phyloP scores from a whole-genome alignment of 177 flowering plant species.

The Vitis hybrid region DNA sequence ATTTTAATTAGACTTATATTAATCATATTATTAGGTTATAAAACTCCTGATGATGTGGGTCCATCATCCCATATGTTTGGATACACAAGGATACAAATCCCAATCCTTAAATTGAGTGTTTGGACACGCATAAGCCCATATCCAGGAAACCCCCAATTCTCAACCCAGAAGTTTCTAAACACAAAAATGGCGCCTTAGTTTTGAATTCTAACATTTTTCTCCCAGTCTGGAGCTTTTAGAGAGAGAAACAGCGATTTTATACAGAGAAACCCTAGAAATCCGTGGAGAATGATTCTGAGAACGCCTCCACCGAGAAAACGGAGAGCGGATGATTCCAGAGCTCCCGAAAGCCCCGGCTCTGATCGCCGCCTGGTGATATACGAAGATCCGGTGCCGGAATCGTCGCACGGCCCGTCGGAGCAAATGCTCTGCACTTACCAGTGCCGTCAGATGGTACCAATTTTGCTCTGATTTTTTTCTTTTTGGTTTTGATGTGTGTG shows the following conservation, averaged over 20 bases:
- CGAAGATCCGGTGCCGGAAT: slow-evolving; percentile 47
- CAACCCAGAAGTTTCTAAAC: too few relatives aligned
- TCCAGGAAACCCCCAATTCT: too few relatives aligned
- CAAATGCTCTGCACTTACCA: slow-evolving; percentile 82
- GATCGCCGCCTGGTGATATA: slow-evolving; percentile 47
- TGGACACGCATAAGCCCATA: too few relatives aligned
- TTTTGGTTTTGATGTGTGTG: background rate
- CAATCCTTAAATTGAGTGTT: too few relatives aligned
- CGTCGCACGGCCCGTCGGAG: slow-evolving; percentile 35
- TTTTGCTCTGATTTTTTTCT: background rate
- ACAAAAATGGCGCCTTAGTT: too few relatives aligned
- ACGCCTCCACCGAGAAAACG: slow-evolving; percentile 72
- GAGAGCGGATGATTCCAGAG: slow-evolving; percentile 26
- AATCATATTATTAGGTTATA: too few relatives aligned
- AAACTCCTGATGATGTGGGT: too few relatives aligned
- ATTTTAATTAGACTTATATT: too few relatives aligned
- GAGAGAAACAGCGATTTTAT: background rate
- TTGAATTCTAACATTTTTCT: too few relatives aligned
- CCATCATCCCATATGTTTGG: too few relatives aligned
- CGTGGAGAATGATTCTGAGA: slow-evolving; percentile 60
- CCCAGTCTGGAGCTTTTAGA: background rate
- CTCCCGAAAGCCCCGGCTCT: slow-evolving; percentile 28
- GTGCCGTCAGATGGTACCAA: slow-evolving; percentile 74
- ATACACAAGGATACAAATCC: too few relatives aligned
- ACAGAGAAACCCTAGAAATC: slow-evolving; percentile 2